A percentile compares a stretch with the other conserved stretches of the same genome.
These are phyloP conservation scores for Helenozyma rhizophorensis DNA, from an alignment of 805 yeast genomes.

Conservation along the genomic window DNA sequence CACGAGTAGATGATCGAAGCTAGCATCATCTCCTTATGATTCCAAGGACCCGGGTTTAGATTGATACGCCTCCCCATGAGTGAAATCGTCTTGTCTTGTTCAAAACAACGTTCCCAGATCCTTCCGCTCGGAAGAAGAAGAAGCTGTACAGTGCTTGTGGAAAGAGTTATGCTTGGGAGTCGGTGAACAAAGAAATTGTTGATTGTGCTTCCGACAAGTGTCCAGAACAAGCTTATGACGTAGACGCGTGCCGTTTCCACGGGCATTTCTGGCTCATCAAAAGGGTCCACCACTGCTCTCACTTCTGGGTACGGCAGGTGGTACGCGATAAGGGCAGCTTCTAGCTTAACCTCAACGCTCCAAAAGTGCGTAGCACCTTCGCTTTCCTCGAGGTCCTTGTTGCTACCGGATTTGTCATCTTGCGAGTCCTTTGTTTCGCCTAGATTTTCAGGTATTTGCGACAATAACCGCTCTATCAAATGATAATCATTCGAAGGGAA, in stretches of 20 bases:
- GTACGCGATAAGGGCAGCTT: constrained; percentile 39
- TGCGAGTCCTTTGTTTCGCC: constrained; percentile 8
- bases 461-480: constrained; percentile 21
- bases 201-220: constrained; percentile 49
- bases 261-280: constrained; percentile 47
- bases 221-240: constrained; percentile 48
- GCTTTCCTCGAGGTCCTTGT: constrained; percentile 1
- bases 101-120: constrained; percentile 34
- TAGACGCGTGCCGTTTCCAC: constrained; percentile 55
- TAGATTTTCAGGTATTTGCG: constrained; percentile 9
- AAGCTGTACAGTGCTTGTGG: constrained; percentile 37
- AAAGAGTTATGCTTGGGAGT: constrained; percentile 44
- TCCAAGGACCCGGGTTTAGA: constrained; percentile 42
- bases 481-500: constrained; percentile 26
- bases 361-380: constrained; percentile 13
- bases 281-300: constrained; percentile 58
- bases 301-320: constrained; percentile 65
- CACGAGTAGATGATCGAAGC: constrained; percentile 41
- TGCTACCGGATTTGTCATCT: neutral
- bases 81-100: constrained; percentile 18
- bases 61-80: constrained; percentile 22
- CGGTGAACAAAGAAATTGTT: constrained; percentile 57
- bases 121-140: constrained; percentile 37
- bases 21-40: constrained; percentile 43
- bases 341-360: constrained; percentile 32